Evolutionary conservation across 2,329 filamentous ascomycete species (phyloP).

Genomic region (Aspergillus glaucus): DNA sequence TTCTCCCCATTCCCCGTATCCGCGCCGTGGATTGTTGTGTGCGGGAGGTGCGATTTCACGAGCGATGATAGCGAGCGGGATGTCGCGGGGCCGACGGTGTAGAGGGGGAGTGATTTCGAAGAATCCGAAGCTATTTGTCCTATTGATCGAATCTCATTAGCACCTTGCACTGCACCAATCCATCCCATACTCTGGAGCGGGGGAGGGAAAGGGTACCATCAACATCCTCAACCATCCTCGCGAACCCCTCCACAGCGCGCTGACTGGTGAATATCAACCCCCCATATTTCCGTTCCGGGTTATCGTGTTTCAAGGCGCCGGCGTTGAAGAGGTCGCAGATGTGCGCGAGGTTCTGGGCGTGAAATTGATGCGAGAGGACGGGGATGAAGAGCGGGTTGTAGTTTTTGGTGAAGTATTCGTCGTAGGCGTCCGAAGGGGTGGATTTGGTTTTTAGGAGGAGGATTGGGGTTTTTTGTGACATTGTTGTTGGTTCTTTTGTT

Average conservation of each 20-base stretch:
- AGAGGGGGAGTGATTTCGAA: conserved; percentile 31
- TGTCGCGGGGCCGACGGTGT: conserved; percentile 45
- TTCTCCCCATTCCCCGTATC: conserved; percentile 80
- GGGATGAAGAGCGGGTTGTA: conserved; percentile 40
- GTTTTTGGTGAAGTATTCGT: conserved; percentile 36
- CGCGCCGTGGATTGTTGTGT: conserved; percentile 63
- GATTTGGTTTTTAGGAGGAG: conserved; percentile 46
- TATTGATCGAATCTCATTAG: neutral
- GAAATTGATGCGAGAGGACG: conserved; percentile 41
- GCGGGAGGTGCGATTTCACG: conserved; percentile 37
- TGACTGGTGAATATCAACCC: conserved; percentile 47
- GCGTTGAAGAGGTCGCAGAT: conserved; percentile 32
- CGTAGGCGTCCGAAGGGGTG: conserved; percentile 39
- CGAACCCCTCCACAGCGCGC: conserved; percentile 43
- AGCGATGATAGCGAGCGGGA: conserved; percentile 60
- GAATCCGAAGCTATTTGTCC: conserved; percentile 5
- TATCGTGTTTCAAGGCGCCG: conserved; percentile 17
- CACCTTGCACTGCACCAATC: neutral
- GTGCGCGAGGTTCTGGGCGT: conserved; percentile 26
- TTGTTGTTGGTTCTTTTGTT: no score
- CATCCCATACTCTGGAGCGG: neutral
- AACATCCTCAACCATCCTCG: conserved; percentile 27
- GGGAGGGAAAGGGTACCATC: conserved; percentile 14
- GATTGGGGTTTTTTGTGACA: conserved; percentile 21
- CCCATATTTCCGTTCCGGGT: conserved; percentile 30